These are phyloP conservation scores for Hevea brasiliensis DNA, from an alignment of 345 rosid species.

Conservation along the genomic window DNA sequence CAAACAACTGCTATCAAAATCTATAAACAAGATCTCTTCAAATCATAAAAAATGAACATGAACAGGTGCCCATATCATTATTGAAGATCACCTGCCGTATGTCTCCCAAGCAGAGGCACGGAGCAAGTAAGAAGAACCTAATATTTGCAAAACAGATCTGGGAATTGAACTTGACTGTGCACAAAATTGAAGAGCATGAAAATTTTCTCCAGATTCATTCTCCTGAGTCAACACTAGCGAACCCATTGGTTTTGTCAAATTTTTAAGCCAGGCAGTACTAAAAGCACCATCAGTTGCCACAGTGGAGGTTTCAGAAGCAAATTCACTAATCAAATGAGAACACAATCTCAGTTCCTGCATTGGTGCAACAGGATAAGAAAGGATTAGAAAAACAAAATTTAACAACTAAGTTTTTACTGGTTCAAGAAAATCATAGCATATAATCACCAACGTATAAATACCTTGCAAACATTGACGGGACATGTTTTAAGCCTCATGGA, in stretches of 20 bases:
- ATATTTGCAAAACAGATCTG: slow-evolving; percentile 74
- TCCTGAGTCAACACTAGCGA: slow-evolving; percentile 54
- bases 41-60: not conserved
- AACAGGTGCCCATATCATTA: not conserved
- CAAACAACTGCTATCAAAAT: not conserved
- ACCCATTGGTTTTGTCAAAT: slow-evolving; percentile 60
- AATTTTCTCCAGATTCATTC: slow-evolving; percentile 49
- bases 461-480: slow-evolving; percentile 94
- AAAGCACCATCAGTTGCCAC: slow-evolving; percentile 70
- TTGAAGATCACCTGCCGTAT: slow-evolving; percentile 79
- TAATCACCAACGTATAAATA: slow-evolving; percentile 31
- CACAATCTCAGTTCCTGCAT: slow-evolving; percentile 77
- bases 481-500: slow-evolving; percentile 74
- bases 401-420: not conserved
- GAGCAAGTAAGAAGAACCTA: slow-evolving; percentile 87
- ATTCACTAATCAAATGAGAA: slow-evolving; percentile 72
- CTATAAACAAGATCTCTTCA: not conserved
- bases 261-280: slow-evolving; percentile 81
- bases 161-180: slow-evolving; percentile 77
- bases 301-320: slow-evolving; percentile 61
- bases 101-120: slow-evolving; percentile 96
- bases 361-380: slow-evolving; percentile 18
- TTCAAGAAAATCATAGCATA: slow-evolving; percentile 3
- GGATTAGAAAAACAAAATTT: not conserved
- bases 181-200: slow-evolving; percentile 52